A percentile compares a stretch with the other conserved stretches of the same genome.
phyloP scores from a whole-genome alignment of 2,329 filamentous ascomycete species.

The Talaromyces sp. region DNA sequence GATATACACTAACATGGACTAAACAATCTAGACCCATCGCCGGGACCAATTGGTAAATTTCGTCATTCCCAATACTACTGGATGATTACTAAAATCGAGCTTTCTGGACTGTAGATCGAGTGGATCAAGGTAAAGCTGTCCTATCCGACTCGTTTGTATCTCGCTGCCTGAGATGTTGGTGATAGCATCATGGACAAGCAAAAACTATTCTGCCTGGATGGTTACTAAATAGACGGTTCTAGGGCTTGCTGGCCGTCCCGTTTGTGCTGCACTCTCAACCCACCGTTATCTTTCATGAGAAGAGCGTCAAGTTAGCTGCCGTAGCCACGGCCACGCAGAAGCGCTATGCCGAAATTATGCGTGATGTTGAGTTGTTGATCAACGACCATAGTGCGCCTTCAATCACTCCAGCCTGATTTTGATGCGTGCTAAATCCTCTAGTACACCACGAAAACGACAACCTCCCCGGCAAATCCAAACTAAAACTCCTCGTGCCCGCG shows the following conservation, averaged over 20 bases:
- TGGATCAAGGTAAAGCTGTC: conserved; percentile 72
- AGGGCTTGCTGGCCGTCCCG: conserved; percentile 79
- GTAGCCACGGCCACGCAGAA: conserved; percentile 79
- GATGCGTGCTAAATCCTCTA: conserved; percentile 30
- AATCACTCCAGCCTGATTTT: too few species aligned
- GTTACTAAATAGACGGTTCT: not conserved
- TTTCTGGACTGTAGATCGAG: conserved; percentile 55
- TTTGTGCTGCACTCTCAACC: conserved; percentile 97
- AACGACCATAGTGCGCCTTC: conserved; percentile 73
- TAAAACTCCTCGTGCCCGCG: conserved; percentile 85
- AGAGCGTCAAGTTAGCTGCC: conserved; percentile 60
- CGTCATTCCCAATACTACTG: not conserved
- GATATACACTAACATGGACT: not conserved
- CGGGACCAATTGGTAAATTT: conserved; percentile 74
- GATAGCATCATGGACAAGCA: not conserved
- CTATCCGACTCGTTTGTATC: conserved; percentile 1
- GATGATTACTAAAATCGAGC: not conserved
- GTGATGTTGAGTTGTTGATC: conserved; percentile 86
- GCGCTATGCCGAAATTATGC: conserved; percentile 92
- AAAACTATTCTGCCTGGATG: conserved; percentile 4
- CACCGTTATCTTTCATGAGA: conserved; percentile 74
- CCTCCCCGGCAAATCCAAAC: conserved; percentile 72
- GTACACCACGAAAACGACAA: conserved; percentile 67
- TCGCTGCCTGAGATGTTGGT: conserved; percentile 9
- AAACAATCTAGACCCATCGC: conserved; percentile 70